These are phyloP conservation scores for Diutina catenulata DNA, from an alignment of 1,139 yeast genomes.

Conservation along the genomic window DNA sequence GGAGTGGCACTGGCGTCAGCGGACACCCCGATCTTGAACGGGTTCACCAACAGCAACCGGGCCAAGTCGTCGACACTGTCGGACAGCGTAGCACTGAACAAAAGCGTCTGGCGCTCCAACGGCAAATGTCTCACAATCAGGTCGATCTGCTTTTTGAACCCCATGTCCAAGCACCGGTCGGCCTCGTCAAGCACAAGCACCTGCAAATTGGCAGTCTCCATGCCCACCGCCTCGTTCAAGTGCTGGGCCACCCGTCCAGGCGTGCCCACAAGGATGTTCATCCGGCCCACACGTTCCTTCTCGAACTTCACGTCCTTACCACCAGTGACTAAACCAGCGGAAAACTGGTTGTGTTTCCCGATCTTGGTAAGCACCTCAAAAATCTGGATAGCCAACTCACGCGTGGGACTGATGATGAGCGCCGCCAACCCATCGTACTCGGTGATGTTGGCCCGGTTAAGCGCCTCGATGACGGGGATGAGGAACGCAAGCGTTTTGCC, in stretches of 20 bases:
- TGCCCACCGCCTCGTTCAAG: conserved; percentile 84
- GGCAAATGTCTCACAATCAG: conserved; percentile 78
- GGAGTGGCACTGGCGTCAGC: conserved; percentile 59
- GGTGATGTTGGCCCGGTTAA: conserved; percentile 68
- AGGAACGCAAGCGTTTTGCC: conserved; percentile 92
- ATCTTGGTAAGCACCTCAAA: conserved; percentile 81
- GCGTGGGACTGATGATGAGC: conserved; percentile 79
- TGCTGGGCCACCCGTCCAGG: conserved; percentile 95
- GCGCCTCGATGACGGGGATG: conserved; percentile 68
- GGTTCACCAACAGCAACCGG: conserved; percentile 70
- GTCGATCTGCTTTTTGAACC: conserved; percentile 82
- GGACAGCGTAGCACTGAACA: conserved; percentile 91
- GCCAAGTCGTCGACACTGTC: conserved; percentile 83
- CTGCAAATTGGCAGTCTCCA: conserved; percentile 72
- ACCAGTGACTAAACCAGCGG: conserved; percentile 94
- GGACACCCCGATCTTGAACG: conserved; percentile 56
- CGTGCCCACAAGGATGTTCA: conserved; percentile 86
- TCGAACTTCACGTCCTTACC: conserved; percentile 90
- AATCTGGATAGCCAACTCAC: conserved; percentile 90
- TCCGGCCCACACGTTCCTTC: conserved; percentile 69
- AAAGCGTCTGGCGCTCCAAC: conserved; percentile 71
- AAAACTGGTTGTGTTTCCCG: conserved; percentile 68
- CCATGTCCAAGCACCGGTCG: conserved; percentile 94
- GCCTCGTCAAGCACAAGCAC: conserved; percentile 89
- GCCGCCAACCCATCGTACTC: conserved; percentile 93